Conservation (phyloP, 1,139 yeast genomes). For the Yamadazyma triangularis region DNA sequence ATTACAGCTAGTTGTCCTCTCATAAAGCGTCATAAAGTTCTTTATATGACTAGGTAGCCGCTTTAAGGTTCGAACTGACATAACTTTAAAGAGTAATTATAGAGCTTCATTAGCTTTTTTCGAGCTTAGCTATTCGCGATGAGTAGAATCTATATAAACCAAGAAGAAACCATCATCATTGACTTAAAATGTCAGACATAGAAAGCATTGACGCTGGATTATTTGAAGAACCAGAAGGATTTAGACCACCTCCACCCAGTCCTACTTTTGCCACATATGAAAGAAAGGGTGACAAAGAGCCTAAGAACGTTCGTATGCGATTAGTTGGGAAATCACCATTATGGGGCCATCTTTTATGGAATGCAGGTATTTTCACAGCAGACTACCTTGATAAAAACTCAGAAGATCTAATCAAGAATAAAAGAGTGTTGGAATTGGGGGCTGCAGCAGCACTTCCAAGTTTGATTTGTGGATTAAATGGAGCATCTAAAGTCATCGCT, state of each 20-base stretch:
- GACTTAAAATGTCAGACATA: slow-evolving; percentile 43
- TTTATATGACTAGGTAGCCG: not conserved
- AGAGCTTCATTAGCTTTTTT: no score
- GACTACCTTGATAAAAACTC: slow-evolving; percentile 67
- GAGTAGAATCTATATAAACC: no score
- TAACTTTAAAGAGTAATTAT: no score
- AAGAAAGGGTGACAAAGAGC: slow-evolving; percentile 41
- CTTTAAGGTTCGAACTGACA: not conserved
- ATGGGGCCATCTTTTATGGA: slow-evolving; percentile 96
- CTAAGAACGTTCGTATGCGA: slow-evolving; percentile 52
- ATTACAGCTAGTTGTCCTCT: no score
- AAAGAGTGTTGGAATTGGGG: slow-evolving; percentile 77
- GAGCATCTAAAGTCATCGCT: slow-evolving; percentile 63
- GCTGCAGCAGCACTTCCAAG: slow-evolving; percentile 93
- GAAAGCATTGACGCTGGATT: slow-evolving; percentile 40
- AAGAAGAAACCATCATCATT: not conserved
- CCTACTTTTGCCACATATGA: slow-evolving; percentile 70
- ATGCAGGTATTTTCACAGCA: slow-evolving; percentile 87
- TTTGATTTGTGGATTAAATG: slow-evolving; percentile 63
- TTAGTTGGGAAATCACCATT: slow-evolving; percentile 87
- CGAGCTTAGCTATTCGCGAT: no score
- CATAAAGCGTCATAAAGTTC: no score
- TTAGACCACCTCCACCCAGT: slow-evolving; percentile 57
- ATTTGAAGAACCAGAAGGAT: slow-evolving; percentile 85
- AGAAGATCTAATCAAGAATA: slow-evolving; percentile 46